These are phyloP conservation scores for Paramyrothecium sp. DNA, from an alignment of 2,329 filamentous ascomycete species.

Conservation along the genomic window DNA sequence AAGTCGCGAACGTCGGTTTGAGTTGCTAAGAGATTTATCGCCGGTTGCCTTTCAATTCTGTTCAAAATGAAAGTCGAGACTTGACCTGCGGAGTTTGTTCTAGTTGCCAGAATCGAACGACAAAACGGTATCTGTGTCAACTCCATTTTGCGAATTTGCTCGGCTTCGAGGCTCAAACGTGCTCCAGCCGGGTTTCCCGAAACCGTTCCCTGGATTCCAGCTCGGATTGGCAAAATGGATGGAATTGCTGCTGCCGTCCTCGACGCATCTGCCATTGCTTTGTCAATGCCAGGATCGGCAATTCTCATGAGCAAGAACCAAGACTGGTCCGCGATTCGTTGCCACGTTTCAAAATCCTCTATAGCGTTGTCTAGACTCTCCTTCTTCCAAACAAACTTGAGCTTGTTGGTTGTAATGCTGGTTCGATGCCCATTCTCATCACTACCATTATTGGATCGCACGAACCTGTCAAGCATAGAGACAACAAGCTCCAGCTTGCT, in stretches of 20 bases:
- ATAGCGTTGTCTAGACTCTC: slow-evolving; percentile 8
- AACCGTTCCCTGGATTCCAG: neutral
- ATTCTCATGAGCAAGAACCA: slow-evolving; percentile 13
- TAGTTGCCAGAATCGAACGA: neutral
- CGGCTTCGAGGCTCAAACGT: neutral
- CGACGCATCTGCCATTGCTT: slow-evolving; percentile 1
- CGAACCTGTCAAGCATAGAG: neutral
- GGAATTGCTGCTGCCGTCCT: neutral
- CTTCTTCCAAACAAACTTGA: slow-evolving; percentile 1
- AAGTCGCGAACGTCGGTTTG: neutral
- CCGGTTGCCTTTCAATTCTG: neutral
- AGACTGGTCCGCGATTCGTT: slow-evolving; percentile 8
- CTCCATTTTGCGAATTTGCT: neutral
- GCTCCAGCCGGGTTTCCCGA: neutral
- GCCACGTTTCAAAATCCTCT: slow-evolving; percentile 10
- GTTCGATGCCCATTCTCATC: neutral
- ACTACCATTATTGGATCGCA: neutral
- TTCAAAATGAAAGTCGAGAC: neutral
- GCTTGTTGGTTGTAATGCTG: neutral
- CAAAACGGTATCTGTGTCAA: neutral
- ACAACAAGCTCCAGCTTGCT: neutral
- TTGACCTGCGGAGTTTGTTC: neutral
- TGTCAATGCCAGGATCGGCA: slow-evolving; percentile 5
- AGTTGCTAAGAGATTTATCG: neutral
- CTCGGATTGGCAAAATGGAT: no score